These are phyloP conservation scores for Neofusicoccum sp. DNA, from an alignment of 2,329 filamentous ascomycete species.

Conservation along the genomic window DNA sequence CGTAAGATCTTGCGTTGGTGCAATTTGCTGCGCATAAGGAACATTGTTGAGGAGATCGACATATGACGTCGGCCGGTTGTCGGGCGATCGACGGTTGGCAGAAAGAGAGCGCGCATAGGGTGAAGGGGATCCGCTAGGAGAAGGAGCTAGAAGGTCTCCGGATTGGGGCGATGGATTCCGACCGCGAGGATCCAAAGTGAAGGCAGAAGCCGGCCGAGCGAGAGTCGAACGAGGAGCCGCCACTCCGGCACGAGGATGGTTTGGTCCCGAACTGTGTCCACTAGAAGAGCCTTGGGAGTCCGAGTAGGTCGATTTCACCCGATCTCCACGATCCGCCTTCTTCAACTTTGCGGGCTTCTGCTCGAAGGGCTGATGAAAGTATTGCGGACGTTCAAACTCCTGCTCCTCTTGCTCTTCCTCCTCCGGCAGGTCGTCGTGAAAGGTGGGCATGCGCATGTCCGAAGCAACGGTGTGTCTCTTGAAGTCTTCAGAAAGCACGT, in stretches of 20 bases:
- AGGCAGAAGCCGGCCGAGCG: slow-evolving; percentile 73
- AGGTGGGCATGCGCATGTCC: neutral
- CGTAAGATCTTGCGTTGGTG: slow-evolving; percentile 68
- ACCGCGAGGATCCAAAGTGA: slow-evolving; percentile 67
- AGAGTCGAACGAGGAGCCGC: slow-evolving; percentile 58
- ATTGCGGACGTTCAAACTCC: slow-evolving; percentile 52
- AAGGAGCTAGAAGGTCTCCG: slow-evolving; percentile 43
- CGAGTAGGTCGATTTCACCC: slow-evolving; percentile 30
- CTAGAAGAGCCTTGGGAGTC: slow-evolving; percentile 37
- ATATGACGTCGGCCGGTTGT: slow-evolving; percentile 61
- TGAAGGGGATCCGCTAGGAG: slow-evolving; percentile 43
- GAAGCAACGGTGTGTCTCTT: slow-evolving; percentile 9
- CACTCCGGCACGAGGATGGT: slow-evolving; percentile 29
- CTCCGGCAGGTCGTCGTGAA: slow-evolving; percentile 22
- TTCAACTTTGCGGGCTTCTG: slow-evolving; percentile 28
- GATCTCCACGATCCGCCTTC: slow-evolving; percentile 25
- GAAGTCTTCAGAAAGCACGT: slow-evolving; percentile 9
- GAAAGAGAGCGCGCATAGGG: slow-evolving; percentile 53
- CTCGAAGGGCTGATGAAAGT: slow-evolving; percentile 53
- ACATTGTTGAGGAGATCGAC: slow-evolving; percentile 64
- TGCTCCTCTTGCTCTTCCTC: slow-evolving; percentile 31
- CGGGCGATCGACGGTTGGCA: slow-evolving; percentile 58
- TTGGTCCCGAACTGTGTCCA: slow-evolving; percentile 27
- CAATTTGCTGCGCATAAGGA: slow-evolving; percentile 80
- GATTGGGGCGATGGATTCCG: slow-evolving; percentile 59